Conservation (phyloP, 1,139 yeast genomes). For the Pichia sp. region DNA sequence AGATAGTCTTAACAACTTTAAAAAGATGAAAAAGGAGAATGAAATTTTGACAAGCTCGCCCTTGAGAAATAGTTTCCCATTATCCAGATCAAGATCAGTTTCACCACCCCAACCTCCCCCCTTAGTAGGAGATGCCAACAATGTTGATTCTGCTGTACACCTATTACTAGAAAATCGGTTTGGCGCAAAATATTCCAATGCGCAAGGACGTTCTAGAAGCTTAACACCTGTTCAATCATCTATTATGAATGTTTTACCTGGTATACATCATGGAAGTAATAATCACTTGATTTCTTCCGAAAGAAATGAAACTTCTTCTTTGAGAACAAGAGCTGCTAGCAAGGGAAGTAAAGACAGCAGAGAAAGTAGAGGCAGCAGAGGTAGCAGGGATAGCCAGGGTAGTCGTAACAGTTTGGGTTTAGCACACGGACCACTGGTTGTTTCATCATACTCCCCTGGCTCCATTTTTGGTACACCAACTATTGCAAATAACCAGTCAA, state of each 20-base stretch:
- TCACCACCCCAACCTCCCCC: constrained; percentile 15
- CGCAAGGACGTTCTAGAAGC: background rate
- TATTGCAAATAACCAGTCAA: constrained; percentile 10
- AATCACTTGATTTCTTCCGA: background rate
- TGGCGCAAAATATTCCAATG: background rate
- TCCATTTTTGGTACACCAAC: constrained; percentile 7
- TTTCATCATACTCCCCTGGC: constrained; percentile 22
- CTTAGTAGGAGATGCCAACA: constrained; percentile 3
- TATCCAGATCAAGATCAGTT: constrained; percentile 8
- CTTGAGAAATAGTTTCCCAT: constrained; percentile 3
- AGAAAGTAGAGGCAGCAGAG: constrained; percentile 5
- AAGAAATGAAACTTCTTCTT: background rate
- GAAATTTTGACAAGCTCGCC: constrained; percentile 20
- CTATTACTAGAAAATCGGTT: constrained; percentile 3
- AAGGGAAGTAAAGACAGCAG: constrained; percentile 7
- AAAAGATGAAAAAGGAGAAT: constrained; percentile 23
- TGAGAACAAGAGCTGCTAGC: constrained; percentile 5
- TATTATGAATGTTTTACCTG: background rate
- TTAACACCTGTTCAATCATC: background rate
- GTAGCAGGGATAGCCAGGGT: constrained; percentile 5
- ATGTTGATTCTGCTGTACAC: constrained; percentile 7
- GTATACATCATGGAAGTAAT: background rate
- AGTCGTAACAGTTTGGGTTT: constrained; percentile 10
- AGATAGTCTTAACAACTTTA: constrained; percentile 25
- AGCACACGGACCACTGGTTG: constrained; percentile 5